Base-by-base conservation (phyloP, 2,329 filamentous ascomycete genomes). In the Rhytidhysteron rufulum region DNA sequence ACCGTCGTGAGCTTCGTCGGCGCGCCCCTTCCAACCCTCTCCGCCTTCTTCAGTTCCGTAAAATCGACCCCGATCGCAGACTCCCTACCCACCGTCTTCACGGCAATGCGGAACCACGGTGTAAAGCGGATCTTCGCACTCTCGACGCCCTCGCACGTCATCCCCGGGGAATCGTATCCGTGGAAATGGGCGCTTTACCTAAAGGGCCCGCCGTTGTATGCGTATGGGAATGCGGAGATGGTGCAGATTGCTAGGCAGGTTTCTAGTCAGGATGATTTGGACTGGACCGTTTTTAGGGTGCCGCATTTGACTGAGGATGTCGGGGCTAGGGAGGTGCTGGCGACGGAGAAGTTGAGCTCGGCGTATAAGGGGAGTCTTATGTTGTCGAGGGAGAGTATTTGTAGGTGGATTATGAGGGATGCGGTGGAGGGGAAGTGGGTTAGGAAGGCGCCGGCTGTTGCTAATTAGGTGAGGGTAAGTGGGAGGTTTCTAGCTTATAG, bases 251-350 rank as follows among this genome's bases (percentile, higher is more conserved):
- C 27, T 5, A 32, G 38, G 24, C 19, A 16, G 15, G 32, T 39
- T 29, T 4, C 34, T 10, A 15, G 9, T 8, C 21, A 39, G 34
- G 21, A 16, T 3, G 34, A 34, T 21, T 19, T 44, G 16, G 40
- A 45, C n/a, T 45, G 43, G 43, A 45, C 43, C n/a, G 35, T 43
- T 4, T 45, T 42, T 37, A 34, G 43, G 13, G 39, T 42, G 34
- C 43, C 43, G 27, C 36, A 39, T 36, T 31, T 45, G 35, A 35
- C 33, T 31, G 31, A 42, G 17, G 43, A 35, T 11, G 31, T 15
- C 11, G n/a, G 8, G 4, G 36, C 42, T 18, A 17, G 20, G 32
- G 31, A 30, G 27, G 36, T 43, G 7, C n/a, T 33, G 31, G 21
- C 30, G 10, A 38, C 31, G 11, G 39, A 39, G 18, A 29, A 13